phyloP scores from a whole-genome alignment of 2,329 filamentous ascomycete species.

The Fusarium siculi region DNA sequence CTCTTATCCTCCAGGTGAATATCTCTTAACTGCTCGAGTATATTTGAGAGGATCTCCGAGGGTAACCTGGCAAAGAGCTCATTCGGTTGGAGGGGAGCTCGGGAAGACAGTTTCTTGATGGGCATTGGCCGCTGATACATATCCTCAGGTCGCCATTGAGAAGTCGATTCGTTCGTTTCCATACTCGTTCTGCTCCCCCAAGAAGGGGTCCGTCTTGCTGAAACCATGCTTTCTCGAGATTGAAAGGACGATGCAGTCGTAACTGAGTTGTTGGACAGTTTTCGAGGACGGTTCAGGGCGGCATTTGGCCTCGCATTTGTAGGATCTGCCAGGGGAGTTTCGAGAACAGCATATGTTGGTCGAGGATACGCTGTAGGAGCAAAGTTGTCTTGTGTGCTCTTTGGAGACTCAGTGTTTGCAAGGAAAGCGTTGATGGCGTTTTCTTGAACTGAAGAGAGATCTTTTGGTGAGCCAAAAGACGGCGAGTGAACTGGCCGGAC shows the following conservation, averaged over 20 bases:
- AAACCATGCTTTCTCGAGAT: conserved; percentile 46
- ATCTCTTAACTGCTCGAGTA: conserved; percentile 64
- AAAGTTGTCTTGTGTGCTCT: conserved; percentile 6
- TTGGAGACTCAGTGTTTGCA: conserved; percentile 17
- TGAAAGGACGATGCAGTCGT: conserved; percentile 43
- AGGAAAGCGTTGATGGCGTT: conserved; percentile 30
- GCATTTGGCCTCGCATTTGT: conserved; percentile 32
- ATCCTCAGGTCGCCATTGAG: conserved; percentile 35
- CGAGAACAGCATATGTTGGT: conserved; percentile 48
- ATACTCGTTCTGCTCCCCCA: conserved; percentile 54
- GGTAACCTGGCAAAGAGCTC: conserved; percentile 67
- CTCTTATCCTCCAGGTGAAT: conserved; percentile 60
- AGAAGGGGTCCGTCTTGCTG: conserved; percentile 44
- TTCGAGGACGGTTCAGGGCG: conserved; percentile 51
- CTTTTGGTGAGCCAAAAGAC: conserved; percentile 31
- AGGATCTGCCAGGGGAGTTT: conserved; percentile 41
- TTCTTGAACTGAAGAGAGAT: conserved; percentile 35
- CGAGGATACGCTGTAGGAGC: conserved; percentile 40
- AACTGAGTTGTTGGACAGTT: conserved; percentile 47
- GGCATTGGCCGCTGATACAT: conserved; percentile 39
- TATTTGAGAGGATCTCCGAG: conserved; percentile 66
- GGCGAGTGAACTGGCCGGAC: conserved; percentile 36
- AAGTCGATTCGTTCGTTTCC: conserved; percentile 52
- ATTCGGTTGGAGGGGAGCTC: conserved; percentile 53
- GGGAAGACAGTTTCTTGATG: conserved; percentile 28